These are phyloP conservation scores for Xylaria scruposa DNA, from an alignment of 495 filamentous ascomycete genomes.

Conservation along the genomic window DNA sequence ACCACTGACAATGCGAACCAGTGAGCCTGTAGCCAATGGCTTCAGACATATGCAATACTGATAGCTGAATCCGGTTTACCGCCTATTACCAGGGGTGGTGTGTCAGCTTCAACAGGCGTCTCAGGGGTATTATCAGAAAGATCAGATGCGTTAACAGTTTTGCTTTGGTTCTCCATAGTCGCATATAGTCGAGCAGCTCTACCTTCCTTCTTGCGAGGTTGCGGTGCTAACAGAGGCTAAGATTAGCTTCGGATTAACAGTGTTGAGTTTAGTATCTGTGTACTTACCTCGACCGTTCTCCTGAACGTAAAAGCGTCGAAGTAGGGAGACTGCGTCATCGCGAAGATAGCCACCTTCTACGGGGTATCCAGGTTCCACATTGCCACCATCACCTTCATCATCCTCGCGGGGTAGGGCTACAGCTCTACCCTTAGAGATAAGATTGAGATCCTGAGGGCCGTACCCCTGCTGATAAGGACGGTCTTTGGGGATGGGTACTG, in stretches of 20 bases:
- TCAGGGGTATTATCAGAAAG: slow-evolving; percentile 31
- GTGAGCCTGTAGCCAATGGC: not conserved
- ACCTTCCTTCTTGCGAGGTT: slow-evolving; percentile 60
- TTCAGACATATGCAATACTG: slow-evolving; percentile 18
- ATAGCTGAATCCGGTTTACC: slow-evolving; percentile 7
- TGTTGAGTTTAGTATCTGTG: not conserved
- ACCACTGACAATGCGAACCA: not conserved
- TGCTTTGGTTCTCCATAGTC: slow-evolving; percentile 45
- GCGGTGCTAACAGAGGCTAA: slow-evolving; percentile 46
- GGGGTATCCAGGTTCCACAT: slow-evolving; percentile 73
- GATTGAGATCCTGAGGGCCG: slow-evolving; percentile 32
- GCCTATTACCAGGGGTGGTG: slow-evolving; percentile 8
- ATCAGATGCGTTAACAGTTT: slow-evolving; percentile 28
- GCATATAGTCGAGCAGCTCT: slow-evolving; percentile 55
- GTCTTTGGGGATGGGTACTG: slow-evolving; percentile 27
- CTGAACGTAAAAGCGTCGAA: slow-evolving; percentile 94
- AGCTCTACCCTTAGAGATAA: slow-evolving; percentile 33
- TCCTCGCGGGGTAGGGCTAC: slow-evolving; percentile 28
- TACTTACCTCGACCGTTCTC: slow-evolving; percentile 83
- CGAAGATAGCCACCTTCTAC: slow-evolving; percentile 83
- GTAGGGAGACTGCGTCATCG: slow-evolving; percentile 86
- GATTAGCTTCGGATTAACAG: slow-evolving; percentile 20
- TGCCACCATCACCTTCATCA: slow-evolving; percentile 51
- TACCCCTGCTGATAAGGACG: slow-evolving; percentile 40
- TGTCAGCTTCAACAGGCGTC: slow-evolving; percentile 28